Conservation (phyloP, 768 basidiomycete genomes). For the Agaricus blazei region DNA sequence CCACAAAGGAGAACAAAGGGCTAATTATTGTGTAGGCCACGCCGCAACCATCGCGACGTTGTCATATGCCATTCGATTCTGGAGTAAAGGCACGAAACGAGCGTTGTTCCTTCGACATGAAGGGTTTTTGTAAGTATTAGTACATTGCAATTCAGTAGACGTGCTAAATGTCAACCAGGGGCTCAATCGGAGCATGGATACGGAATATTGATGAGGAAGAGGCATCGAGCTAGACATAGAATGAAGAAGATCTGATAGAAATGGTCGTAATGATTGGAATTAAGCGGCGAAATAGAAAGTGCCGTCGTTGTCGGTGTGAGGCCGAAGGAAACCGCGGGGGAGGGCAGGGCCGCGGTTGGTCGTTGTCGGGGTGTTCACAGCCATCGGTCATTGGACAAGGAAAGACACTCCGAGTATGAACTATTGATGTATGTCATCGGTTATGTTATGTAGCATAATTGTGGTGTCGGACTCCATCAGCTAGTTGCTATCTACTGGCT, state of each 20-base stretch:
- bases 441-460: neutral
- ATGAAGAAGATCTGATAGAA: neutral
- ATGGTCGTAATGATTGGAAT: neutral
- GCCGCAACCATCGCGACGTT: slow-evolving; percentile 95
- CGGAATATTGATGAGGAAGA: slow-evolving; percentile 75
- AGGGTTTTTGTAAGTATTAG: slow-evolving; percentile 81
- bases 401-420: slow-evolving; percentile 4
- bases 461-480: neutral
- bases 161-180: slow-evolving; percentile 39
- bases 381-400: neutral
- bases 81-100: slow-evolving; percentile 96
- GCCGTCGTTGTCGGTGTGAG: slow-evolving; percentile 9
- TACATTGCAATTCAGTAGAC: slow-evolving; percentile 4
- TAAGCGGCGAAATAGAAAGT: slow-evolving; percentile 6
- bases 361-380: slow-evolving; percentile 9
- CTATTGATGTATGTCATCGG: slow-evolving; percentile 5
- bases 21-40: slow-evolving; percentile 56
- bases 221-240: neutral
- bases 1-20: slow-evolving; percentile 1
- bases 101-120: slow-evolving; percentile 97
- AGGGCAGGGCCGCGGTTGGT: slow-evolving; percentile 10
- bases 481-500: neutral
- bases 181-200: slow-evolving; percentile 96
- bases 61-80: slow-evolving; percentile 98
- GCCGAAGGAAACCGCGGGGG: slow-evolving; percentile 7